A percentile compares a stretch with the other conserved stretches of the same genome.
phyloP scores from a whole-genome alignment of 345 rosid species.

The Odontarrhena argentea region DNA sequence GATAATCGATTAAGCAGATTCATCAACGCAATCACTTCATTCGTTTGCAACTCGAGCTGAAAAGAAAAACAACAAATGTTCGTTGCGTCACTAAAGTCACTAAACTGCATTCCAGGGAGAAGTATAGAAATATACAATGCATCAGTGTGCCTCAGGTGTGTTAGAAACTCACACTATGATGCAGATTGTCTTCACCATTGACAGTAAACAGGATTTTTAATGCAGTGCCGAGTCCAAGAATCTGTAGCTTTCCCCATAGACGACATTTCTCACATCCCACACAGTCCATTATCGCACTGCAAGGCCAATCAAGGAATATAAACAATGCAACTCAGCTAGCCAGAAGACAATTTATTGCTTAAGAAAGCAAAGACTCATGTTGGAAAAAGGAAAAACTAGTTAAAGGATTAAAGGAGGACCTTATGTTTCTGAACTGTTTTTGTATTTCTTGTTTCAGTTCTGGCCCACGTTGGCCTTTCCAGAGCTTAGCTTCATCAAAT shows the following conservation, averaged over 20 bases:
- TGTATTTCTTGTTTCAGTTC: constrained; percentile 83
- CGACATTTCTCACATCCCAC: constrained; percentile 98
- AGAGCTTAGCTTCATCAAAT: constrained; percentile 94
- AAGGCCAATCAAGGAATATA: constrained; percentile 7
- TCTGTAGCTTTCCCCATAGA: constrained; percentile 98
- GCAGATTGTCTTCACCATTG: constrained; percentile 54
- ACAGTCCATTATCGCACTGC: constrained; percentile 96
- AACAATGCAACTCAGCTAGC: constrained; percentile 6
- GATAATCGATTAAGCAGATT: constrained; percentile 73
- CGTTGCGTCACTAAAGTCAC: not conserved
- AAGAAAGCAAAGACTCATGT: not conserved
- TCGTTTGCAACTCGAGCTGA: constrained; percentile 72
- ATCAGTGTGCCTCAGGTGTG: constrained; percentile 11
- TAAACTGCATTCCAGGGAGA: constrained; percentile 2
- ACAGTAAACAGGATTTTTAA: constrained; percentile 85
- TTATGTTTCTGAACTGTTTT: constrained; percentile 87
- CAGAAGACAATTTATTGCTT: not conserved
- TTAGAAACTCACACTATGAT: constrained; percentile 56
- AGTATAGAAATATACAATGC: not conserved
- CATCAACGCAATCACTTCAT: constrained; percentile 78
- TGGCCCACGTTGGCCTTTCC: constrained; percentile 95
- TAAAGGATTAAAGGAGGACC: constrained; percentile 48
- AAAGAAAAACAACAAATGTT: not conserved
- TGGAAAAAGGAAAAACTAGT: not conserved
- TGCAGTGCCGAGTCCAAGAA: constrained; percentile 96